These are phyloP conservation scores for Rosellinia necatrix DNA, from an alignment of 2,329 filamentous ascomycete genomes.

Conservation along the genomic window DNA sequence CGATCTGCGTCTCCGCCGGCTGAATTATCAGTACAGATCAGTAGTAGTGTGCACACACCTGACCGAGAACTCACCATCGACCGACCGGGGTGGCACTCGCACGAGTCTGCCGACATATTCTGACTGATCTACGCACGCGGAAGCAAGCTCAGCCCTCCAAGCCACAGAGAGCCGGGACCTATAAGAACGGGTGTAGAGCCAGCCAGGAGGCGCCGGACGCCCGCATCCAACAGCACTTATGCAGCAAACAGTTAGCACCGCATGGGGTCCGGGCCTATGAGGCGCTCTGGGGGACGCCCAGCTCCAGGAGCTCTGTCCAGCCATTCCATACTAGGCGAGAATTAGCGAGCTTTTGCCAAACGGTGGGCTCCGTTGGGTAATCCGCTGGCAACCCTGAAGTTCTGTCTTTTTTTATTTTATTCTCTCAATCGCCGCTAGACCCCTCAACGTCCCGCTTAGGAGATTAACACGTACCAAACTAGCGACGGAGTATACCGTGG, in stretches of 20 bases:
- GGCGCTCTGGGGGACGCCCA: conserved; percentile 24
- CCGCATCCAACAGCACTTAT: conserved; percentile 27
- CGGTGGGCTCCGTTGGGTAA: conserved; percentile 24
- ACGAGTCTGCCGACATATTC: conserved; percentile 1
- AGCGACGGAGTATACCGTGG: conserved; percentile 13
- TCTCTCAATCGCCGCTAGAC: conserved; percentile 1
- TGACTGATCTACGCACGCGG: conserved; percentile 11
- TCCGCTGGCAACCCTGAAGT: conserved; percentile 11
- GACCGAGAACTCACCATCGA: no score
- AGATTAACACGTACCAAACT: neutral
- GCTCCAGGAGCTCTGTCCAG: conserved; percentile 31
- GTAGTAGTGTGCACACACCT: no score
- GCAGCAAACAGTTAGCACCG: conserved; percentile 23
- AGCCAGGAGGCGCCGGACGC: conserved; percentile 18
- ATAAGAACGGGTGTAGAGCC: conserved; percentile 7
- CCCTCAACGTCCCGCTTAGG: conserved; percentile 5
- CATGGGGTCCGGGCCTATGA: conserved; percentile 29
- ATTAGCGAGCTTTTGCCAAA: conserved; percentile 36
- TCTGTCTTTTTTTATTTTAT: conserved; percentile 2
- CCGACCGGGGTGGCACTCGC: neutral
- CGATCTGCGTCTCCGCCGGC: no score
- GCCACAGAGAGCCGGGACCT: conserved; percentile 15
- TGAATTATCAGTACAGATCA: no score
- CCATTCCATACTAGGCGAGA: conserved; percentile 36
- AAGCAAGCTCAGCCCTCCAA: conserved; percentile 25